A percentile compares a stretch with the other conserved stretches of the same genome.
Evolutionary conservation across 1,284 basidiomycete species (phyloP).

Genomic region (Boletus sp.): DNA sequence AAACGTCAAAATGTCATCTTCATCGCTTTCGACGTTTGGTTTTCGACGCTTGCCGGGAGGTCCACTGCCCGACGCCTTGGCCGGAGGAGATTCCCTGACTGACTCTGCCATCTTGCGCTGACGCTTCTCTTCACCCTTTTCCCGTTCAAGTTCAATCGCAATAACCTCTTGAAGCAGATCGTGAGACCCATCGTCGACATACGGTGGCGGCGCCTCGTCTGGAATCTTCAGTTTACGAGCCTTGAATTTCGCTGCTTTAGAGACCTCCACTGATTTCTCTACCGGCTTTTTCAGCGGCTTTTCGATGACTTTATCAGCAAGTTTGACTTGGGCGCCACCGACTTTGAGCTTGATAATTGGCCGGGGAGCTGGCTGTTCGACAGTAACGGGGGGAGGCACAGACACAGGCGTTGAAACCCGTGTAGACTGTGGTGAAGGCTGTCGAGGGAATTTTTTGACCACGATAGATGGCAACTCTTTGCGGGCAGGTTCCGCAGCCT

Average conservation of each 20-base stretch:
- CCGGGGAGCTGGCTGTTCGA: slow-evolving; percentile 38
- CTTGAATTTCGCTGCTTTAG: slow-evolving; percentile 38
- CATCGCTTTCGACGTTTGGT: slow-evolving; percentile 46
- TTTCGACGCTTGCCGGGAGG: slow-evolving; percentile 54
- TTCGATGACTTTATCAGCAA: slow-evolving; percentile 30
- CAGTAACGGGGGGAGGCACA: slow-evolving; percentile 26
- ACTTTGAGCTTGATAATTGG: slow-evolving; percentile 60
- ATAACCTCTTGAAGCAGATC: slow-evolving; percentile 78
- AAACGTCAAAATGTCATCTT: slow-evolving; percentile 53
- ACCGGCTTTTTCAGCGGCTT: slow-evolving; percentile 19
- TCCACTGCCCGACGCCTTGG: slow-evolving; percentile 37
- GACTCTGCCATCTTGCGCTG: slow-evolving; percentile 36
- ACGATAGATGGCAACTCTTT: slow-evolving; percentile 31
- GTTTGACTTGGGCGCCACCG: slow-evolving; percentile 33
- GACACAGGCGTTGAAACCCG: slow-evolving; percentile 17
- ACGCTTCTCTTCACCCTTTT: slow-evolving; percentile 48
- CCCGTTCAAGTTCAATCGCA: slow-evolving; percentile 71
- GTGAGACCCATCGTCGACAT: slow-evolving; percentile 70
- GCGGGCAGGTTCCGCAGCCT: slow-evolving; percentile 34
- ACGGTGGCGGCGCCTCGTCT: slow-evolving; percentile 57
- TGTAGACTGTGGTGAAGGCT: slow-evolving; percentile 16
- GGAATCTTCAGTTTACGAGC: slow-evolving; percentile 44
- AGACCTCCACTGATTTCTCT: slow-evolving; percentile 34
- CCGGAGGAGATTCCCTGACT: slow-evolving; percentile 24
- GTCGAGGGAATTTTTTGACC: slow-evolving; percentile 35